A percentile compares a stretch with the other conserved stretches of the same genome.
phyloP scores from a whole-genome alignment of 208 protist genomes.

The Hexamita inflata region DNA sequence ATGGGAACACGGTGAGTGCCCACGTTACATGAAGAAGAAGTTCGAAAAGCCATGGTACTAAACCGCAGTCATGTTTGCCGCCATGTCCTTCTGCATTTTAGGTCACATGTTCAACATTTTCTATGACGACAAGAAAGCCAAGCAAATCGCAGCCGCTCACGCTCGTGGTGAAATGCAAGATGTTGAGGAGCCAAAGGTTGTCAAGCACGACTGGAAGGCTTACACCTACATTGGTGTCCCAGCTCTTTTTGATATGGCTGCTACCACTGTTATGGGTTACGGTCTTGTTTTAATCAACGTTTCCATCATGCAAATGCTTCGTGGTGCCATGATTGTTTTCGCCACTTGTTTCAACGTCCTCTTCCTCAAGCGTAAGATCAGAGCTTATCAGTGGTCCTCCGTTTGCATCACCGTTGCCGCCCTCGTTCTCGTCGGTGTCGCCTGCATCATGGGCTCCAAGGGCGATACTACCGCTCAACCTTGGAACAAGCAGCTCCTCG shows the following conservation, averaged over 20 bases:
- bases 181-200: background rate
- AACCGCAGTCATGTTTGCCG: slow-evolving; percentile 27
- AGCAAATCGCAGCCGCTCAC: background rate
- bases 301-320: slow-evolving; percentile 71
- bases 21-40: background rate
- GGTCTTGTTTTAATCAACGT: slow-evolving; percentile 63
- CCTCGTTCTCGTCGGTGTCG: slow-evolving; percentile 56
- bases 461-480: background rate
- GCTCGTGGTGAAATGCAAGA: background rate
- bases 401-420: slow-evolving; percentile 54
- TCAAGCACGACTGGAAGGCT: background rate
- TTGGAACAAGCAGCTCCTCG: slow-evolving; percentile 42
- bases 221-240: slow-evolving; percentile 30
- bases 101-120: background rate
- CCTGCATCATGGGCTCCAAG: slow-evolving; percentile 42
- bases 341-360: slow-evolving; percentile 60
- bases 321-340: slow-evolving; percentile 66
- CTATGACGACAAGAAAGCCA: background rate
- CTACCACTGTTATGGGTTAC: slow-evolving; percentile 62
- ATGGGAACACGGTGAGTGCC: slow-evolving; percentile 13
- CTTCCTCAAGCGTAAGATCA: slow-evolving; percentile 56
- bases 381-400: slow-evolving; percentile 50
- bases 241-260: slow-evolving; percentile 56
- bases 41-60: slow-evolving; percentile 40
- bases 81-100: slow-evolving; percentile 32